Percentiles rank a stretch among this genome's conserved stretches.
phyloP scores from a whole-genome alignment of 371 early-diverging fungal genomes.

The Haplosporangium sp. region DNA sequence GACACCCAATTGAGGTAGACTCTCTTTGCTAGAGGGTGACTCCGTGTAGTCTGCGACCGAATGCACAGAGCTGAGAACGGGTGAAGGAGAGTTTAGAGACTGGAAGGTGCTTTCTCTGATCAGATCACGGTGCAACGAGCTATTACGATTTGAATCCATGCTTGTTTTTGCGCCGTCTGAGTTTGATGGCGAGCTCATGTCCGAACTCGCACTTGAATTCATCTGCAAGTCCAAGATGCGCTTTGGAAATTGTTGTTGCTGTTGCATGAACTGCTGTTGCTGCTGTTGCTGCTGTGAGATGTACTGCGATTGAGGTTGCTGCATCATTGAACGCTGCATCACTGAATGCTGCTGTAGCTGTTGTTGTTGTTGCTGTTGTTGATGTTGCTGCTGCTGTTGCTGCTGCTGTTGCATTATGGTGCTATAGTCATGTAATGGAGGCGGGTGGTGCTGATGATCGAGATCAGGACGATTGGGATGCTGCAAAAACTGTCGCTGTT shows the following conservation, averaged over 20 bases:
- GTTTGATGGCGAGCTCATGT: constrained; percentile 9
- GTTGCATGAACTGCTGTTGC: constrained; percentile 19
- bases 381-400: too few species aligned
- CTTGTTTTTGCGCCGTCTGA: constrained; percentile 13
- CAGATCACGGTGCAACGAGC: constrained; percentile 27
- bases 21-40: constrained; percentile 11
- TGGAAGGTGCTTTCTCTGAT: constrained; percentile 32
- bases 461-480: constrained; percentile 19
- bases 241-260: constrained; percentile 20
- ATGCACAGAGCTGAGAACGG: constrained; percentile 33
- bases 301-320: constrained; percentile 15
- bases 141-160: constrained; percentile 9
- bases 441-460: constrained; percentile 38
- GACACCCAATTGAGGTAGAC: constrained; percentile 10
- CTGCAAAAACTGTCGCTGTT: constrained; percentile 8
- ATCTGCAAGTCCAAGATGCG: constrained; percentile 9
- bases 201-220: constrained; percentile 22
- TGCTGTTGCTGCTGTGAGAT: constrained; percentile 16
- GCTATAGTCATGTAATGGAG: constrained; percentile 23
- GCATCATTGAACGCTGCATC: too few species aligned
- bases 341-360: constrained; percentile 13
- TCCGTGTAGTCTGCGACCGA: constrained; percentile 20
- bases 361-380: constrained; percentile 3
- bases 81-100: constrained; percentile 44
- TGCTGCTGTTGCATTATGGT: constrained; percentile 15